phyloP scores from a whole-genome alignment of 2,329 filamentous ascomycete species.

The Pyrenophora teres region DNA sequence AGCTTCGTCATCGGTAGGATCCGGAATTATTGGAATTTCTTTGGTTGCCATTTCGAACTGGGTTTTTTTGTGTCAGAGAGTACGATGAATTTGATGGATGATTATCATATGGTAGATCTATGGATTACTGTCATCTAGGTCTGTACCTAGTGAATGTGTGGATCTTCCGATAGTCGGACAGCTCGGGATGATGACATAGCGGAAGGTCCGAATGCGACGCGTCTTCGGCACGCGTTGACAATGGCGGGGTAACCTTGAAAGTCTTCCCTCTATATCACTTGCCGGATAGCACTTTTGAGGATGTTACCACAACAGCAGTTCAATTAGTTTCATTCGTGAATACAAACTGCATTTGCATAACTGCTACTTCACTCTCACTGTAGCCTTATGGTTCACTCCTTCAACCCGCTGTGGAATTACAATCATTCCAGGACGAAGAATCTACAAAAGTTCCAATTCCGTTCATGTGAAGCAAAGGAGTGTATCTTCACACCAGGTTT shows the following conservation, averaged over 20 bases:
- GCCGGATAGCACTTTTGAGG: background rate
- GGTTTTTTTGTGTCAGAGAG: no score
- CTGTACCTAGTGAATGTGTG: no score
- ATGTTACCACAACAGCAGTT: no score
- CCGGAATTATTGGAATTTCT: conserved; percentile 19
- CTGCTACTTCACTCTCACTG: no score
- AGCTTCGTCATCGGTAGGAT: conserved; percentile 49
- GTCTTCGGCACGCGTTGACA: background rate
- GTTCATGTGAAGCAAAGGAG: conserved; percentile 1
- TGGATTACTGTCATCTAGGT: background rate
- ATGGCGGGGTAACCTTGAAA: background rate
- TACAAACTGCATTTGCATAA: no score
- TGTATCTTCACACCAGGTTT: background rate
- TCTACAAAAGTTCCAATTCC: background rate
- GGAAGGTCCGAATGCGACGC: background rate
- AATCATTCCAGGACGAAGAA: no score
- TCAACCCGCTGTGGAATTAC: no score
- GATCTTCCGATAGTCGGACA: background rate
- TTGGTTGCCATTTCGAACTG: conserved; percentile 21
- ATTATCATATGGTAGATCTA: no score
- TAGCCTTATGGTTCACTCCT: no score
- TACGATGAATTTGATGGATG: background rate
- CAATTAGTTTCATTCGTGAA: no score
- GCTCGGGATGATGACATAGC: background rate
- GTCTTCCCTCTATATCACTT: background rate